Percentiles rank a stretch among this genome's conserved stretches.
phyloP scores from a whole-genome alignment of 441 rosid genomes.

The Euphorbia schlechtendalii region DNA sequence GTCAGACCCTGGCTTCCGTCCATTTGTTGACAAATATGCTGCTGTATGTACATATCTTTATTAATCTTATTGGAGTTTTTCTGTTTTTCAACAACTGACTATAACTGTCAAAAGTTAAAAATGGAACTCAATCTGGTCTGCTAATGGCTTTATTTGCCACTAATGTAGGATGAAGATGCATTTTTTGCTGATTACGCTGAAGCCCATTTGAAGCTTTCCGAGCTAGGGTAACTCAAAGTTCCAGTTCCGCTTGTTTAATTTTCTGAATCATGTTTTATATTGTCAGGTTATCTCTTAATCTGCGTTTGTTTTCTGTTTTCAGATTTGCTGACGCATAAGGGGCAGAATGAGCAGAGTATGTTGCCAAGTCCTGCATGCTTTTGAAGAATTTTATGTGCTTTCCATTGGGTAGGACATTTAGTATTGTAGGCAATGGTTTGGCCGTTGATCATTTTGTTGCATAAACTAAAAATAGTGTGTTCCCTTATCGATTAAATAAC shows the following conservation, averaged over 20 bases:
- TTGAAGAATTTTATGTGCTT: not conserved
- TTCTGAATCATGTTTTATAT: not conserved
- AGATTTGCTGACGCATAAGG: conserved; percentile 48
- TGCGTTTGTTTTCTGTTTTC: not conserved
- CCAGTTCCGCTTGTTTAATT: not conserved
- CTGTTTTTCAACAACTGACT: too few species aligned
- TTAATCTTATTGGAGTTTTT: too few species aligned
- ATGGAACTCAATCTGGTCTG: not conserved
- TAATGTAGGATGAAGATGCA: conserved; percentile 82
- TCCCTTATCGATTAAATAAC: conserved; percentile 20
- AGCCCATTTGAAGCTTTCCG: conserved; percentile 82
- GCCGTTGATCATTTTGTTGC: conserved; percentile 16
- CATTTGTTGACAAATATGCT: conserved; percentile 83
- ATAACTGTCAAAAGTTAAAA: not conserved
- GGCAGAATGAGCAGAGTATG: not conserved
- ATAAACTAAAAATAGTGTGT: conserved; percentile 1
- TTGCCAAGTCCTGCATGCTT: conserved; percentile 5
- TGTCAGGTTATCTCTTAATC: not conserved
- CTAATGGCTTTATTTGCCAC: not conserved
- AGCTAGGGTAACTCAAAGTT: conserved; percentile 59
- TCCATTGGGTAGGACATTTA: not conserved
- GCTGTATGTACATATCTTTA: conserved; percentile 30
- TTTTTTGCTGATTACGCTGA: conserved; percentile 73
- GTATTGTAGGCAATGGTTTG: conserved; percentile 13
- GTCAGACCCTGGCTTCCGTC: conserved; percentile 70